Base-by-base conservation (phyloP, 768 basidiomycete genomes). In the Coprinopsis sp. region DNA sequence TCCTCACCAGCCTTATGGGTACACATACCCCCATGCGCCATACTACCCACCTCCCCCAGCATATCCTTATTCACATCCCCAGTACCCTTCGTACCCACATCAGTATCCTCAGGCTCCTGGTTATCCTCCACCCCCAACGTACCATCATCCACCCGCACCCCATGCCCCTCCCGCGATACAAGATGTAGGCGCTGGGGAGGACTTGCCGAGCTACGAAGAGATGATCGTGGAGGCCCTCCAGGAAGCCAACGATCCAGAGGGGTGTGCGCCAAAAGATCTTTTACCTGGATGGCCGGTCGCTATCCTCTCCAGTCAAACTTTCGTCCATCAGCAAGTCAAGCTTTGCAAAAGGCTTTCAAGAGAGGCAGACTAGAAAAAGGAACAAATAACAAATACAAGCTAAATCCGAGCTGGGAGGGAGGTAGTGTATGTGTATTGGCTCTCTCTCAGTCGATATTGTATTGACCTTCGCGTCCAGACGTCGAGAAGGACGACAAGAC, bases 281-380 rank as follows among this genome's bases (percentile, higher is more conserved):
- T 90, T 60, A 68, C 77, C 5, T 89, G 86, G 86, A 93, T 93
- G 85, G 82, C 82, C 3, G 69, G 78, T 24, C 76, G 79, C 30
- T 93, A 89, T 61, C 91, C 91, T 11, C 61, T 93, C 4, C 87
- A 90, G 61, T 81, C 77, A n/a, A 93, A 92, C 67, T 93, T 93
- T 58, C 73, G 91, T 29, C 88, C 91, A 2, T 91, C 87, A 2
- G 91, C 91, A 3, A 89, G 87, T 56, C 91, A 93, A 63, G 91
- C 91, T 6, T 66, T 93, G 44, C 87, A 90, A 62, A 92, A 91
- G 54, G 90, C 91, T 3, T 89, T 71, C 64, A 87, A 82, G 61
- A 74, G 89, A 37, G 90, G 90, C 7, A 72, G 91, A 21, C 74
- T 93, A 44, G 81, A 87, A 58, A 93, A 92, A 60, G 76, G 75